Evolutionary conservation across 1,284 basidiomycete species (phyloP), one percentile per base, ranked within the genome.

Genomic region (Cryptococcus hybrid): DNA sequence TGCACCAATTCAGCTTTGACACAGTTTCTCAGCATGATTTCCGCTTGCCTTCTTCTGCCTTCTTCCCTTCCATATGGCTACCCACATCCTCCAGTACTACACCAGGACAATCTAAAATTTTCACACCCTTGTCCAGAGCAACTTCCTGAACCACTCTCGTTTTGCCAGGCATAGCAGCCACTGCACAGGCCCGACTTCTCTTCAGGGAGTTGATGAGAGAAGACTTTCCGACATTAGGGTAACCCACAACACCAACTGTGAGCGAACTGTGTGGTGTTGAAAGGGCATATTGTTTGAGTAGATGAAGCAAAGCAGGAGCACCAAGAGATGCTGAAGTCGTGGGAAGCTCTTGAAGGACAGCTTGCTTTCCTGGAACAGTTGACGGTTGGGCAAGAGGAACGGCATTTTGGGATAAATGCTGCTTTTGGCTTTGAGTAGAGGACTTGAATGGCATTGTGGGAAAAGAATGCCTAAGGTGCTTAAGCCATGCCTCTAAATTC

Each of bases 221-320:
- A 58, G 90, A 93, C 80, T 99, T 99, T 8, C 95, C 95, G 55
- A 98, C 95, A 77, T 99, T 99, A 3, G 95, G 95, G 71, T 94
- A 95, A 1, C 95, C 95, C 37, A 98, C 91, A 24, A 98, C 88
- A 13, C 95, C 95, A 54, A 98, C 87, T 0, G 92, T 95, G 48
- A 94, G 82, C 56, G 87, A 88, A n/a, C 76, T 75, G 55, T 85
- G 76, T 1, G 86, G 82, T 24, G 83, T 85, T 3, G 88, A 87
- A 3, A 78, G 67, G 60, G 88, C 90, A 77, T 93, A 96, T 13
- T 91, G 90, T 73, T 99, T 99, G 54, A 98, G 83, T 2, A 99
- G 83, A 55, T 89, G 88, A 24, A 98, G 81, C 1, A 99, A 82
- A 1, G 82, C 81, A 3, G 81, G 80, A 11, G 82, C 80, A 30